A percentile compares a stretch with the other conserved stretches of the same genome.
Evolutionary conservation across 805 yeast genomes (phyloP).

Genomic region (Schizosaccharomyces cryophilus): DNA sequence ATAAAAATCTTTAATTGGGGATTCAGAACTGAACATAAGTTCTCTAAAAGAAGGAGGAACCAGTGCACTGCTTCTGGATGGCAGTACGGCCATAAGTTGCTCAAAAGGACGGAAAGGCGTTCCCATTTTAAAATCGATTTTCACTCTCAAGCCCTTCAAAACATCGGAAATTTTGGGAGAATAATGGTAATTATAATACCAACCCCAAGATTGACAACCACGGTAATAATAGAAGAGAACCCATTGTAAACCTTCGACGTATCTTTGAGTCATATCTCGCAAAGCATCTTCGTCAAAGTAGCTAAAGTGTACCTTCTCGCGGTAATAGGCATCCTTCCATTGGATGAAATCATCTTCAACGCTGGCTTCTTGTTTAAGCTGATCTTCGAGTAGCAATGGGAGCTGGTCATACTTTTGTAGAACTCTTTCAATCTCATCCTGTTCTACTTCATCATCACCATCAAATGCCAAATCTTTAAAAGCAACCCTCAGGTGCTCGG

Average conservation of each 20-base stretch:
- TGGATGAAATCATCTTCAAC: slow-evolving; percentile 48
- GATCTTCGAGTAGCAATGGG: slow-evolving; percentile 5
- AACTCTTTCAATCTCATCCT: slow-evolving; percentile 30
- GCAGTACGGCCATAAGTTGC: slow-evolving; percentile 91
- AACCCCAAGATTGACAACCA: slow-evolving; percentile 87
- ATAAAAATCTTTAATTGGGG: slow-evolving; percentile 76
- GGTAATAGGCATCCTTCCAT: slow-evolving; percentile 77
- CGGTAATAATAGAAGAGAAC: slow-evolving; percentile 71
- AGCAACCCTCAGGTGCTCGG: not conserved
- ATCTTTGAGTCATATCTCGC: slow-evolving; percentile 45
- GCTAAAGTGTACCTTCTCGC: slow-evolving; percentile 50
- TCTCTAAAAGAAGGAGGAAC: slow-evolving; percentile 47
- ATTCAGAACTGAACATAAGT: slow-evolving; percentile 60
- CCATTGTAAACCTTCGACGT: slow-evolving; percentile 92
- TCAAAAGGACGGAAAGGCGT: slow-evolving; percentile 77
- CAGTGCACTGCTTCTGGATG: slow-evolving; percentile 63
- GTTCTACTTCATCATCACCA: slow-evolving; percentile 35
- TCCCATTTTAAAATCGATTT: slow-evolving; percentile 41
- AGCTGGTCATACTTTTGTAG: slow-evolving; percentile 18
- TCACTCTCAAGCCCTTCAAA: slow-evolving; percentile 31
- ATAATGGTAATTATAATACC: slow-evolving; percentile 79
- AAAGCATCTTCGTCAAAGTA: slow-evolving; percentile 33
- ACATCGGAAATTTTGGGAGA: slow-evolving; percentile 79
- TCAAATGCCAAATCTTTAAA: not conserved
- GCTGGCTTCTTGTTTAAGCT: slow-evolving; percentile 26